Conservation (phyloP, 2,329 filamentous ascomycete genomes). For the Stagonosporopsis chrysanthemi region DNA sequence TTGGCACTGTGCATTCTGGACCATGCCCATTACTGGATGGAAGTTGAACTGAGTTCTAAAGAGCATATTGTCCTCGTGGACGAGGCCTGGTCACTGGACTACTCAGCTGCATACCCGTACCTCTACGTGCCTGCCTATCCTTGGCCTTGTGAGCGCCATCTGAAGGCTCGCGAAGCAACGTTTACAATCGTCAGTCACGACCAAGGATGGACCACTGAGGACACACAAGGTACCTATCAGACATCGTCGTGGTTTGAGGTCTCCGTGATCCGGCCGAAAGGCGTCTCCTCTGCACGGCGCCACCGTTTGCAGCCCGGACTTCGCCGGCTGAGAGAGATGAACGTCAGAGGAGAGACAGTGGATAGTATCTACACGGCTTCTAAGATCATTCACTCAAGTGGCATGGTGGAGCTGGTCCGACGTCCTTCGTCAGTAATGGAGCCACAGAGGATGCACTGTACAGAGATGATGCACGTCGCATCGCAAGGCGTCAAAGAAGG, state of each 20-base stretch:
- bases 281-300: not conserved
- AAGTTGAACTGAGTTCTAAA: not conserved
- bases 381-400: not conserved
- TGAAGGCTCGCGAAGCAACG: constrained; percentile 25
- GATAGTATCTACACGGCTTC: not conserved
- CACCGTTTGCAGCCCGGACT: constrained; percentile 1
- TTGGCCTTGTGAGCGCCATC: not conserved
- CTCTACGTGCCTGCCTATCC: constrained; percentile 8
- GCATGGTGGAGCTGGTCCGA: constrained; percentile 4
- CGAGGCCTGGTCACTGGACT: constrained; percentile 12
- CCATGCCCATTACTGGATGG: constrained; percentile 26
- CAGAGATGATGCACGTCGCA: constrained; percentile 20
- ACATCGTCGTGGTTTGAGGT: constrained; percentile 36
- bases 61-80: constrained; percentile 11
- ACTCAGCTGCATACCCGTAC: constrained; percentile 16
- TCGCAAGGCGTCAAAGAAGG: constrained; percentile 16
- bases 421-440: constrained; percentile 17
- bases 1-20: constrained; percentile 26
- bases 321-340: constrained; percentile 2
- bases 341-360: not conserved
- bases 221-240: constrained; percentile 18
- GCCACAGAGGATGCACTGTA: constrained; percentile 19
- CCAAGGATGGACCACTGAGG: constrained; percentile 32
- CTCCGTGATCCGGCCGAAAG: constrained; percentile 16
- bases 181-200: constrained; percentile 32